Conservation (phyloP, 306 rosid genomes). For the Rosa lucieae region DNA sequence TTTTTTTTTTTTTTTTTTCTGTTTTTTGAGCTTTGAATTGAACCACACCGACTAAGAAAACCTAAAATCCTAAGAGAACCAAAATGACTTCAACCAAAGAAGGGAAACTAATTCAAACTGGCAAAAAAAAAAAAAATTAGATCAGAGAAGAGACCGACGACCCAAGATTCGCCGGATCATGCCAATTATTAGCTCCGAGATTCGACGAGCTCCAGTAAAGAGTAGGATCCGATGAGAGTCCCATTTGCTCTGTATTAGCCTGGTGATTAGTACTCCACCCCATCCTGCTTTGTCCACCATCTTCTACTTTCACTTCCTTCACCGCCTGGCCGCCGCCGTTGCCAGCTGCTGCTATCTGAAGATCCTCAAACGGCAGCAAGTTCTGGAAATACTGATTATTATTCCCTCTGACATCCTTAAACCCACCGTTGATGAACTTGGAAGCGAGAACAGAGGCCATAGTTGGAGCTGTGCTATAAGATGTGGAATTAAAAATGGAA, state of each 20-base stretch:
- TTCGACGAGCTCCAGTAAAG: conserved; percentile 64
- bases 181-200: conserved; percentile 53
- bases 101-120: conserved; percentile 17
- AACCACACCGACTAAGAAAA: conserved; percentile 24
- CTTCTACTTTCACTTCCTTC: conserved; percentile 67
- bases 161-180: conserved; percentile 57
- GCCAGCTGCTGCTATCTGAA: conserved; percentile 27
- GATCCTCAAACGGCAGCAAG: conserved; percentile 46
- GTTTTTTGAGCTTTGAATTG: conserved; percentile 4
- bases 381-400: conserved; percentile 37
- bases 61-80: conserved; percentile 19
- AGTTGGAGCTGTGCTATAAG: conserved; percentile 37
- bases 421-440: conserved; percentile 43
- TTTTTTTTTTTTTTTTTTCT: conserved; percentile 6
- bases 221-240: conserved; percentile 50
- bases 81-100: conserved; percentile 20
- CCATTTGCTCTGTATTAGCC: conserved; percentile 58
- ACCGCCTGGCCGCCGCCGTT: conserved; percentile 18
- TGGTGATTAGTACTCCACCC: conserved; percentile 43
- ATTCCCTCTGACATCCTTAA: conserved; percentile 36
- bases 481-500: conserved; percentile 48
- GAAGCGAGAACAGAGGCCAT: conserved; percentile 62
- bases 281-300: conserved; percentile 40
- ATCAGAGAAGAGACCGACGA: conserved; percentile 76
- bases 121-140: conserved; percentile 24